A percentile compares a stretch with the other conserved stretches of the same genome.
Evolutionary conservation across 2,329 filamentous ascomycete species (phyloP).

Genomic region (Pseudogymnoascus sp.): DNA sequence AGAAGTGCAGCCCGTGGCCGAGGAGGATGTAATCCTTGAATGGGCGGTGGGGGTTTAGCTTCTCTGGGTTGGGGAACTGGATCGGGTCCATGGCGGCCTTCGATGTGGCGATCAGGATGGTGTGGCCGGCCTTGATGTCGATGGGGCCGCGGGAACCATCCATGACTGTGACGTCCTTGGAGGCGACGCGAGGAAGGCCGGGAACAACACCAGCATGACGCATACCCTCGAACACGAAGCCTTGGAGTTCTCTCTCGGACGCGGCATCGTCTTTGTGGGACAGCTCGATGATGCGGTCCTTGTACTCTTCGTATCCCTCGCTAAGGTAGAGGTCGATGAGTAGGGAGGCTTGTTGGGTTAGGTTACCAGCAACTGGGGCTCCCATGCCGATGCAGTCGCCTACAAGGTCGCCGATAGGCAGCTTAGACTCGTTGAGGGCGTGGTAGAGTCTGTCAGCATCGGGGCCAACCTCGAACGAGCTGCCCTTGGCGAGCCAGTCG

Average conservation of each 20-base stretch:
- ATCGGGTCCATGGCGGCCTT: slow-evolving; percentile 33
- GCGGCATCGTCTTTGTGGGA: slow-evolving; percentile 35
- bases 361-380: slow-evolving; percentile 40
- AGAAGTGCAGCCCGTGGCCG: slow-evolving; percentile 33
- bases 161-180: slow-evolving; percentile 32
- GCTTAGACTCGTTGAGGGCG: slow-evolving; percentile 36
- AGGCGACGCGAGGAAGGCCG: slow-evolving; percentile 42
- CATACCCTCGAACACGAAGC: slow-evolving; percentile 47
- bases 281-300: slow-evolving; percentile 41
- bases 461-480: slow-evolving; percentile 38
- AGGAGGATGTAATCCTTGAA: slow-evolving; percentile 32
- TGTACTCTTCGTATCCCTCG: slow-evolving; percentile 41
- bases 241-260: slow-evolving; percentile 39
- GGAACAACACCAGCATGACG: slow-evolving; percentile 43
- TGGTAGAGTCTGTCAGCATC: slow-evolving; percentile 44
- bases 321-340: slow-evolving; percentile 45
- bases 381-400: slow-evolving; percentile 42
- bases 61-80: slow-evolving; percentile 33
- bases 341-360: slow-evolving; percentile 44
- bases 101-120: slow-evolving; percentile 35
- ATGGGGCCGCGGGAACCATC: slow-evolving; percentile 41
- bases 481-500: slow-evolving; percentile 40
- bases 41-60: slow-evolving; percentile 34
- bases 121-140: slow-evolving; percentile 35
- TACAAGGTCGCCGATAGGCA: slow-evolving; percentile 38